Evolutionary conservation across 1,139 yeast genomes (phyloP).

Genomic region (Pichia sp.): DNA sequence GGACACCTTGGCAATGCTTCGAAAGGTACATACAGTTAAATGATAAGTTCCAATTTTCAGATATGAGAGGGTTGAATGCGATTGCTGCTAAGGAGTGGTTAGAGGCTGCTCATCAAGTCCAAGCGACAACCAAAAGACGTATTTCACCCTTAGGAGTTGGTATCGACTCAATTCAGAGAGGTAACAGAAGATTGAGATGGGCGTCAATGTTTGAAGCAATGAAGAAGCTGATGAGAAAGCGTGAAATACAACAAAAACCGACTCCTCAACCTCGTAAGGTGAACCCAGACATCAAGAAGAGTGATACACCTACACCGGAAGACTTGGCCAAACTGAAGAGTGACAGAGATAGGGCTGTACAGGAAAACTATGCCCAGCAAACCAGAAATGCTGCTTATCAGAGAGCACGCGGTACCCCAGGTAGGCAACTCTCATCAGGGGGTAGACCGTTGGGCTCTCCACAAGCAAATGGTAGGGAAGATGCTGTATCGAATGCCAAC

Average conservation of each 20-base stretch:
- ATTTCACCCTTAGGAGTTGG: conserved; percentile 91
- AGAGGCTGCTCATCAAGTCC: conserved; percentile 84
- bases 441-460: no score
- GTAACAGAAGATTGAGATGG: conserved; percentile 86
- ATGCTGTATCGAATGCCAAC: conserved; percentile 12
- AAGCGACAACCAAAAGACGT: conserved; percentile 78
- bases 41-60: conserved; percentile 77
- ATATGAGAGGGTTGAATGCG: conserved; percentile 83
- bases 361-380: conserved; percentile 48
- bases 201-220: conserved; percentile 97
- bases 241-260: conserved; percentile 65
- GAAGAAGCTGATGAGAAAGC: conserved; percentile 79
- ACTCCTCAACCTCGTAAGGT: conserved; percentile 33
- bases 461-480: no score
- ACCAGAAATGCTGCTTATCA: conserved; percentile 14
- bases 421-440: conserved; percentile 25
- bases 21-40: conserved; percentile 92
- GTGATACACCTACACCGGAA: conserved; percentile 64
- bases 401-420: conserved; percentile 30
- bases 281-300: conserved; percentile 24
- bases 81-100: conserved; percentile 85
- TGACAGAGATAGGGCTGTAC: conserved; percentile 80
- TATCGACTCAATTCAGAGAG: conserved; percentile 84
- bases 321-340: conserved; percentile 74
- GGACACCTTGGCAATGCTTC: conserved; percentile 99